Conservation (phyloP, 1,139 yeast genomes). For the Taphrina communis region DNA sequence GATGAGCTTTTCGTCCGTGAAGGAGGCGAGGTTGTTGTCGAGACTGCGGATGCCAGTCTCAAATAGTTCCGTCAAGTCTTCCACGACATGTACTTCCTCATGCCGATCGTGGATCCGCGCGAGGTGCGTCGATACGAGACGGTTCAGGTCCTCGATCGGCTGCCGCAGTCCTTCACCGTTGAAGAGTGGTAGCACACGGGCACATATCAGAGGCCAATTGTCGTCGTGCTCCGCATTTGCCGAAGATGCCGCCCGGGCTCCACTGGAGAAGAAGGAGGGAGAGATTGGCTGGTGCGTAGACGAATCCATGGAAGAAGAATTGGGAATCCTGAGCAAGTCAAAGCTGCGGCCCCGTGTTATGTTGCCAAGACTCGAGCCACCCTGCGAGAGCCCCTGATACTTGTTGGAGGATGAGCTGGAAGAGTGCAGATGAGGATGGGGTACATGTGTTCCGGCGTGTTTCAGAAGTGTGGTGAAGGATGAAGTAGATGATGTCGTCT, state of each 20-base stretch:
- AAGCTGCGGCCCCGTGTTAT: conserved; percentile 29
- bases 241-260: conserved; percentile 1
- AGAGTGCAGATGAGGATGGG: conserved; percentile 20
- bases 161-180: conserved; percentile 58
- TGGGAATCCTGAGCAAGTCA: conserved; percentile 16
- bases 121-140: conserved; percentile 58
- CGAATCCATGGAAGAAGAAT: not conserved
- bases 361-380: not conserved
- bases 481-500: conserved; percentile 7
- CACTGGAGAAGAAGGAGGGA: conserved; percentile 34
- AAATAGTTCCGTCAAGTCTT: conserved; percentile 58
- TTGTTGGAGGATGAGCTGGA: not conserved
- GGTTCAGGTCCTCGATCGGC: conserved; percentile 65
- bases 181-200: conserved; percentile 58
- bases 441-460: conserved; percentile 31
- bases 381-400: not conserved
- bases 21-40: conserved; percentile 50
- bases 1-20: conserved; percentile 48
- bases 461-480: conserved; percentile 27
- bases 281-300: conserved; percentile 14
- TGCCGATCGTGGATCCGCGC: conserved; percentile 55
- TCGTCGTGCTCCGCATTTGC: conserved; percentile 51
- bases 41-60: conserved; percentile 56
- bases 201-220: conserved; percentile 58
- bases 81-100: conserved; percentile 54